Evolutionary conservation across 345 rosid genomes (phyloP).

Genomic region (Rhizophora apiculata): DNA sequence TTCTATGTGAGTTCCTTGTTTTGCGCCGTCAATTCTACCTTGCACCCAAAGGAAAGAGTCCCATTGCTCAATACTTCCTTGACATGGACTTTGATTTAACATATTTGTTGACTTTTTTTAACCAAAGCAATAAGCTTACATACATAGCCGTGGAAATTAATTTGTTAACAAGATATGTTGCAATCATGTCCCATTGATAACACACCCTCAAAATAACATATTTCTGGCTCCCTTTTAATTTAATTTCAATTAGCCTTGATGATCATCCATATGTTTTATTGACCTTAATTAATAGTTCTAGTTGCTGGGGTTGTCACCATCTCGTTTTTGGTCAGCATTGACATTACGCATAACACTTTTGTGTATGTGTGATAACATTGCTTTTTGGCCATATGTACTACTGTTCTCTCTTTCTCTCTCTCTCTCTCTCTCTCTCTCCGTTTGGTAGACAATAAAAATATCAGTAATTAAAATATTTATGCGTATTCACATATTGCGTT

Average conservation of each 20-base stretch:
- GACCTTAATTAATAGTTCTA: conserved; percentile 4
- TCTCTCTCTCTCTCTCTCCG: background rate
- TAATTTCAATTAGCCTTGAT: background rate
- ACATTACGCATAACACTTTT: background rate
- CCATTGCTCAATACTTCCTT: conserved; percentile 16
- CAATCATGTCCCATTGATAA: conserved; percentile 6
- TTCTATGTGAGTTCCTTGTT: conserved; percentile 11
- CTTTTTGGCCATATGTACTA: conserved; percentile 10
- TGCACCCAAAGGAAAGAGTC: conserved; percentile 11
- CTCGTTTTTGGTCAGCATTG: conserved; percentile 29
- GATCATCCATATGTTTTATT: background rate
- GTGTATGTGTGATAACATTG: background rate
- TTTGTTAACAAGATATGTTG: conserved; percentile 8
- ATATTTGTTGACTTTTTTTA: background rate
- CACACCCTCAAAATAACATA: background rate
- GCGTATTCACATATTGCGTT: background rate
- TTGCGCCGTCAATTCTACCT: conserved; percentile 43
- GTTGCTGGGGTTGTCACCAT: conserved; percentile 12
- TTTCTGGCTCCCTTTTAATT: background rate
- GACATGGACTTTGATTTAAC: conserved; percentile 24
- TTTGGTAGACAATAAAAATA: no score
- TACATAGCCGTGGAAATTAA: background rate
- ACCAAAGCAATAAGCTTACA: background rate
- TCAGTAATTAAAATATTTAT: background rate
- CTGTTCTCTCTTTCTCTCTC: background rate